Evolutionary conservation across 768 basidiomycete genomes (phyloP), one percentile per base, ranked within the genome.

Genomic region (Chalciporus pseudorubinellus): DNA sequence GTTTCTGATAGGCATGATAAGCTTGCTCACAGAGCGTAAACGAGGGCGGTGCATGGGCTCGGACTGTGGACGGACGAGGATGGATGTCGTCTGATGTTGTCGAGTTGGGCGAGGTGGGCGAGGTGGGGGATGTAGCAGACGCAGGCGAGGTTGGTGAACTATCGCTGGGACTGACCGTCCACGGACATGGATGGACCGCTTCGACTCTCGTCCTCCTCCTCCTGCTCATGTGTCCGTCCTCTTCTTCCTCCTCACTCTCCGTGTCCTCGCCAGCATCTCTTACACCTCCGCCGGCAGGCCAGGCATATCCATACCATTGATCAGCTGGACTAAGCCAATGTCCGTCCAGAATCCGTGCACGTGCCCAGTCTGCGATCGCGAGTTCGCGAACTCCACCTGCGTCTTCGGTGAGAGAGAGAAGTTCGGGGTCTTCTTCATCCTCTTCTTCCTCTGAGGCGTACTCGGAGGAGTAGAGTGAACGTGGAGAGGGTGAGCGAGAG

Each of bases 261-360:
- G 63, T 63, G 7, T 67, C 65, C 21, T 64, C 59, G 19, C 59
- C 60, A 2, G 48, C 48, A 21, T 58, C 66, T 40, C 60, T 53
- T 50, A 65, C 51, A 73, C 75, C 39, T 51, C 70, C 45, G 52
- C 62, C 49, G 65, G 69, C 57, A 66, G 72, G 47, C 77, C 78
- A 26, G 63, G 73, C 51, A 69, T 75, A 63, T 10, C 70, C 67
- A 45, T 81, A 87, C 78, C 79, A 89, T 41, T 81, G 74, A 63
- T 91, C 89, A 0, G 82, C 85, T 10, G 88, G 89, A 44, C 78
- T 84, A 39, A 83, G 67, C 88, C 89, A 91, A 58, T 82, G 77
- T 3, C 89, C 89, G 49, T 91, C 87, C 18, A 90, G 67, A 43
- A 91, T 83, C 42, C 87, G 71, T 19, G 74, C 76, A 29, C 89